Percentiles rank a stretch among this genome's conserved stretches.
phyloP scores from a whole-genome alignment of 495 filamentous ascomycete species.

The Penicillium cinerascens region DNA sequence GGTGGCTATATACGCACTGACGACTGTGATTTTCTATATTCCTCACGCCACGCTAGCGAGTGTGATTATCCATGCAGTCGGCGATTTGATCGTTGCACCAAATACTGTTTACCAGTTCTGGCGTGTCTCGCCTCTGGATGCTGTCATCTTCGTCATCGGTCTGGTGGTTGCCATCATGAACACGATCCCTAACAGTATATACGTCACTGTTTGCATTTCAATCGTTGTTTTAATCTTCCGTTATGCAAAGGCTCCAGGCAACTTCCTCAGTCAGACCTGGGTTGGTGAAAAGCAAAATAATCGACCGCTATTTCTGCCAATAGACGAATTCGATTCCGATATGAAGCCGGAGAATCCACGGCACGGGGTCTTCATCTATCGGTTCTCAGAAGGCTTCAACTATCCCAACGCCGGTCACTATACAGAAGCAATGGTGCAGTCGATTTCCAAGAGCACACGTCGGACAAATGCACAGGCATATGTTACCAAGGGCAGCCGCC shows the following conservation, averaged over 20 bases:
- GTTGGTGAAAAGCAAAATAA: conserved; percentile 22
- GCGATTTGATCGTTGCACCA: conserved; percentile 72
- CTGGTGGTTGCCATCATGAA: conserved; percentile 85
- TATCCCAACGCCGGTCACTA: conserved; percentile 89
- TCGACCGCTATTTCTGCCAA: conserved; percentile 78
- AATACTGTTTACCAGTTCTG: conserved; percentile 82
- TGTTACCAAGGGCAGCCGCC: conserved; percentile 68
- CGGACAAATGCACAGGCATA: conserved; percentile 64
- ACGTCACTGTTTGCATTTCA: conserved; percentile 70
- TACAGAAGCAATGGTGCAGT: conserved; percentile 67
- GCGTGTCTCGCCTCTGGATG: conserved; percentile 82
- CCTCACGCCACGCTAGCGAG: conserved; percentile 76
- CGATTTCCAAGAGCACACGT: conserved; percentile 70
- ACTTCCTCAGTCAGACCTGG: neutral
- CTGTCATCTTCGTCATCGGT: conserved; percentile 85
- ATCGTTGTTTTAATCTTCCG: conserved; percentile 74
- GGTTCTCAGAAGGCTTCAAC: conserved; percentile 91
- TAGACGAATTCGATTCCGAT: conserved; percentile 75
- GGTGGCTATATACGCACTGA: conserved; percentile 69
- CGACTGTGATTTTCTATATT: conserved; percentile 90
- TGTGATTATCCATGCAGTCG: conserved; percentile 95
- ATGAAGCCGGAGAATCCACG: conserved; percentile 72
- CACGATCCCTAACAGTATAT: conserved; percentile 86
- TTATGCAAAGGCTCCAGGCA: conserved; percentile 48
- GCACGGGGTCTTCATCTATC: conserved; percentile 91